Evolutionary conservation across 768 basidiomycete genomes (phyloP), one percentile per base, ranked within the genome.

Genomic region (Mycena latifolia): DNA sequence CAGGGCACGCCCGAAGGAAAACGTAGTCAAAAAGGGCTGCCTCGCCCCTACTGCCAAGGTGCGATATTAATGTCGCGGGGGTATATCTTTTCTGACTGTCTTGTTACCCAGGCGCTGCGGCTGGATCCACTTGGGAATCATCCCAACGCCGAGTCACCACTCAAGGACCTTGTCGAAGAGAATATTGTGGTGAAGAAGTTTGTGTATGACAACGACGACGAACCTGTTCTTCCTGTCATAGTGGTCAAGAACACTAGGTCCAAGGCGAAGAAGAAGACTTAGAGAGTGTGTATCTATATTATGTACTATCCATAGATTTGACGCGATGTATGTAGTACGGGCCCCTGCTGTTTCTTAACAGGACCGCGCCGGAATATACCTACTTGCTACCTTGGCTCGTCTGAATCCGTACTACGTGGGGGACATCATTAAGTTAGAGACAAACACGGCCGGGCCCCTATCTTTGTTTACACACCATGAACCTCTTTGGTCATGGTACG

Each of bases 151-250:
- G 85, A 87, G 33, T 76, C 82, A 20, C 89, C 90, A 1, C 76
- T 89, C 27, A 75, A 79, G 55, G 85, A 90, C 37, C 80, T 94
- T 33, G 81, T 85, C 25, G 80, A 82, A 27, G 92, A 94, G 75
- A 88, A 87, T 55, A 77, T 95, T 55, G 78, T 86, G 55, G 89
- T 94, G 43, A 92, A 92, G 80, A 93, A 87, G 74, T 92, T 89
- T 75, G 85, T 95, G 22, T 95, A 94, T 64, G 92, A 94, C 67
- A 88, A 89, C 62, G 93, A 95, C 61, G 93, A 95, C 57, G 77
- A 72, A 29, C 67, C 73, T 12, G 70, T 73, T 41, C 69, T 70
- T 25, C 67, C 70, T 53, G 69, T 75, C 55, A 60, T 78, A 54
- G 69, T 78, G 43, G 75, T 78, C 37, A 89, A 88, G 77, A 81